Evolutionary conservation across 1,284 basidiomycete species (phyloP).

Genomic region (Cryptococcus depauperatus): DNA sequence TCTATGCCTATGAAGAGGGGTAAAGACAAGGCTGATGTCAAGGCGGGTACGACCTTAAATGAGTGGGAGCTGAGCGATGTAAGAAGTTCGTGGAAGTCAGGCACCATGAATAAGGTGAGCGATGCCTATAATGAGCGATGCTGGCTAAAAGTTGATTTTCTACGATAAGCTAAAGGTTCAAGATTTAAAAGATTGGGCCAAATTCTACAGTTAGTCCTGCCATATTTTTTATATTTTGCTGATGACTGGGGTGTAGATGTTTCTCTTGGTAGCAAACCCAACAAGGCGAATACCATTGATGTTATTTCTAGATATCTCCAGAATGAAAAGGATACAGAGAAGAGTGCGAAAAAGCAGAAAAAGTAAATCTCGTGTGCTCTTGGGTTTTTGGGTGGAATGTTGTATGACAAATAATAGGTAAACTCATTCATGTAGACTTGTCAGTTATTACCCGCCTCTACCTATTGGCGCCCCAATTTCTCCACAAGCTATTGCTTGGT

Average conservation of each 20-base stretch:
- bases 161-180: slow-evolving; percentile 65
- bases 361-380: background rate
- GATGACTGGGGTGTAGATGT: slow-evolving; percentile 20
- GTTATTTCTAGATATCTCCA: slow-evolving; percentile 11
- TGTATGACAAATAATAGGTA: too few relatives aligned
- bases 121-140: slow-evolving; percentile 1
- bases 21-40: slow-evolving; percentile 12
- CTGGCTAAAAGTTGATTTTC: background rate
- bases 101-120: slow-evolving; percentile 58
- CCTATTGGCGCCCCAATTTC: too few relatives aligned
- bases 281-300: slow-evolving; percentile 38
- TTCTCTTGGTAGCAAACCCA: slow-evolving; percentile 22
- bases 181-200: slow-evolving; percentile 57
- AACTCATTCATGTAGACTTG: too few relatives aligned
- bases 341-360: background rate
- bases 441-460: too few relatives aligned
- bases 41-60: slow-evolving; percentile 46
- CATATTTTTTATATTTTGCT: background rate
- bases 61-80: slow-evolving; percentile 60
- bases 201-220: slow-evolving; percentile 27
- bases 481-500: too few relatives aligned
- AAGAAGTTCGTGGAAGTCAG: slow-evolving; percentile 55
- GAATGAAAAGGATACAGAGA: background rate
- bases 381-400: too few relatives aligned
- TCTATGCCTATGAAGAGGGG: slow-evolving; percentile 19